These are phyloP conservation scores for Botrytis byssoidea DNA, from an alignment of 2,329 filamentous ascomycete species.

Conservation along the genomic window DNA sequence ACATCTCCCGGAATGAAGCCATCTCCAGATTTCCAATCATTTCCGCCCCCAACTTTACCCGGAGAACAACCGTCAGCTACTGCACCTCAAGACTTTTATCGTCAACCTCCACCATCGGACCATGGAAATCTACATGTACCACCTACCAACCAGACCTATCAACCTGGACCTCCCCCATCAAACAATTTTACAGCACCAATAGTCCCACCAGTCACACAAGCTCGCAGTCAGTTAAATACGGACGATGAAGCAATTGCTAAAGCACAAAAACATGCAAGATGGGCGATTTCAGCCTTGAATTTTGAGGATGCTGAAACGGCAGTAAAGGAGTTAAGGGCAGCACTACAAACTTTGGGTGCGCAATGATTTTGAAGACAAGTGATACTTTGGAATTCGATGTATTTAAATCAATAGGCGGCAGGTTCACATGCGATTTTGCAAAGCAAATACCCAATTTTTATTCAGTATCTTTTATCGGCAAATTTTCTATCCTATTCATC, in stretches of 20 bases:
- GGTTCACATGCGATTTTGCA: neutral
- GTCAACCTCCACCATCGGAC: constrained; percentile 26
- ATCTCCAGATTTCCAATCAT: constrained; percentile 38
- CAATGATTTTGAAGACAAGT: constrained; percentile 22
- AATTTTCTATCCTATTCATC: neutral
- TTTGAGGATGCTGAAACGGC: constrained; percentile 95
- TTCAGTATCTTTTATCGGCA: neutral
- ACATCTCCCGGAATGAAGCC: constrained; percentile 27
- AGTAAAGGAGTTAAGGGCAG: constrained; percentile 76
- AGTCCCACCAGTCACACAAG: constrained; percentile 18
- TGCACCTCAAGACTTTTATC: constrained; percentile 42
- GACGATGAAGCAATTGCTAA: constrained; percentile 71
- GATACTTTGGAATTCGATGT: neutral
- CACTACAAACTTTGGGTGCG: constrained; percentile 50
- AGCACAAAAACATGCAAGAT: constrained; percentile 94
- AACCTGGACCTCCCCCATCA: constrained; percentile 27
- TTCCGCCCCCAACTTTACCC: constrained; percentile 36
- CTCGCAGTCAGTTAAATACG: constrained; percentile 46
- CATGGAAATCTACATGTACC: constrained; percentile 37
- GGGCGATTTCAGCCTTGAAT: constrained; percentile 93
- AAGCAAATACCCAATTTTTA: neutral
- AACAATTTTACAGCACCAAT: constrained; percentile 24
- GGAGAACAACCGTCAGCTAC: constrained; percentile 23
- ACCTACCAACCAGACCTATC: constrained; percentile 21
- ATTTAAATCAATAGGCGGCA: neutral